phyloP scores from a whole-genome alignment of 1,139 yeast genomes.

The Blastobotrys aristatus region DNA sequence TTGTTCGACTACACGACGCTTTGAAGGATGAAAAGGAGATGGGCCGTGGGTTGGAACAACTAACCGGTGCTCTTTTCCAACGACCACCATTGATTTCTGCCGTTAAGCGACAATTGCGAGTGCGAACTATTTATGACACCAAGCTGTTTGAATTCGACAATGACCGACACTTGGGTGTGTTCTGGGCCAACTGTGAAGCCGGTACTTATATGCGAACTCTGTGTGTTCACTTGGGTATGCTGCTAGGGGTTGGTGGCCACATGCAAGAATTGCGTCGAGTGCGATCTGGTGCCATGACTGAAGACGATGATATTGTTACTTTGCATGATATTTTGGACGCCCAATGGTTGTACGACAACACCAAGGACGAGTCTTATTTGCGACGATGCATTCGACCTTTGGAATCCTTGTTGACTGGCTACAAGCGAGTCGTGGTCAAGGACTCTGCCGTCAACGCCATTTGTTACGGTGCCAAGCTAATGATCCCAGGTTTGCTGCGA shows the following conservation, averaged over 20 bases:
- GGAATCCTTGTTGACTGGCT: constrained; percentile 87
- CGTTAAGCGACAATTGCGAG: constrained; percentile 97
- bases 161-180: constrained; percentile 94
- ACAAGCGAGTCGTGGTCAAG: constrained; percentile 95
- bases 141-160: constrained; percentile 93
- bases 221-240: constrained; percentile 98
- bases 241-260: constrained; percentile 97
- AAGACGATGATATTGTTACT: constrained; percentile 87
- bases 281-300: constrained; percentile 93
- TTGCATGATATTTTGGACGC: constrained; percentile 97
- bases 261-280: constrained; percentile 99
- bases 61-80: constrained; percentile 98
- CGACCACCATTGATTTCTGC: constrained; percentile 99
- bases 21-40: constrained; percentile 86
- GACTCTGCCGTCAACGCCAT: constrained; percentile 98
- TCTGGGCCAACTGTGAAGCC: constrained; percentile 99
- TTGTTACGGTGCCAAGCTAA: constrained; percentile 97
- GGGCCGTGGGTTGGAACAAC: constrained; percentile 82
- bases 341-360: constrained; percentile 95
- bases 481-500: constrained; percentile 97
- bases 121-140: constrained; percentile 95
- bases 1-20: constrained; percentile 91
- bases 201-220: constrained; percentile 99
- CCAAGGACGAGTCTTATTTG: constrained; percentile 92
- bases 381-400: constrained; percentile 93